Conservation (phyloP, 176 grass and related monocot genomes). For the sorghum (Sorghum bicolor) region Sorghum_bicolor_NCBIv3 NC_012871.2:62221501-62222000, state of each 20-base stretch:
- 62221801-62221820: neutral
- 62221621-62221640: slow-evolving; percentile 31
- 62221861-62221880: neutral
- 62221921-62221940: slow-evolving; percentile 3
- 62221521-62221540: neutral
- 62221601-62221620: slow-evolving; percentile 21
- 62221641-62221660: neutral
- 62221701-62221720: neutral
- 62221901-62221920: neutral
- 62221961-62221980: slow-evolving; percentile 3
- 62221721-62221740: slow-evolving; percentile 1
- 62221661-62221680: neutral
- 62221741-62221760: neutral
- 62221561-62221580: neutral
- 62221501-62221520: no score
- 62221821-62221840: neutral
- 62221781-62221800: neutral
- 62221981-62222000: slow-evolving; percentile 3
- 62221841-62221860: slow-evolving; percentile 3
- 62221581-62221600: slow-evolving; percentile 13
- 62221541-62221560: neutral
- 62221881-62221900: neutral
- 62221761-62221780: neutral
- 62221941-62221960: neutral
- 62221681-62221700: no score